phyloP scores from a whole-genome alignment of 768 basidiomycete species.

The Collybia nuda region DNA sequence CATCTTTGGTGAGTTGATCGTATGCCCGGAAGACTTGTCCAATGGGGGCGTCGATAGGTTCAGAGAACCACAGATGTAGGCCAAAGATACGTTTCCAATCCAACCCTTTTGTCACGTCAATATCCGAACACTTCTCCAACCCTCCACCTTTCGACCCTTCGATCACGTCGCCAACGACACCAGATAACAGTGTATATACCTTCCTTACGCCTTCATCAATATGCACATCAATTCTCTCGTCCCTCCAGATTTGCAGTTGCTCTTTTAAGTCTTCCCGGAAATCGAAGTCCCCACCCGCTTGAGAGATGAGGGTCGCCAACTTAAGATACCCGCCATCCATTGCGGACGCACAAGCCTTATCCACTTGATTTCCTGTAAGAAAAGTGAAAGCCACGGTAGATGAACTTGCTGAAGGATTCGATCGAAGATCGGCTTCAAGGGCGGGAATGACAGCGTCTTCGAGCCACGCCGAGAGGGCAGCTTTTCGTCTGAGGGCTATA shows the following conservation, averaged over 20 bases:
- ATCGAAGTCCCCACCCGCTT: slow-evolving; percentile 75
- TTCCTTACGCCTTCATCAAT: slow-evolving; percentile 69
- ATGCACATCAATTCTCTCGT: slow-evolving; percentile 70
- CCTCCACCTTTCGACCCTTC: slow-evolving; percentile 54
- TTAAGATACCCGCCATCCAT: slow-evolving; percentile 77
- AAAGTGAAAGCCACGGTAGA: slow-evolving; percentile 68
- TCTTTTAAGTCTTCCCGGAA: slow-evolving; percentile 71
- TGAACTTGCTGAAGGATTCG: slow-evolving; percentile 35
- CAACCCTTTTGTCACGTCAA: slow-evolving; percentile 67
- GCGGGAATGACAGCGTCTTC: slow-evolving; percentile 65
- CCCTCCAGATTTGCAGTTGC: slow-evolving; percentile 83
- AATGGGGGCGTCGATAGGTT: slow-evolving; percentile 69
- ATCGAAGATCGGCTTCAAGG: slow-evolving; percentile 68
- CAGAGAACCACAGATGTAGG: slow-evolving; percentile 85
- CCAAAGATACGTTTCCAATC: slow-evolving; percentile 97
- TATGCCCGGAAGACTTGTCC: slow-evolving; percentile 68
- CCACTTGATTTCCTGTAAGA: slow-evolving; percentile 87
- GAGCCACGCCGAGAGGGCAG: slow-evolving; percentile 84
- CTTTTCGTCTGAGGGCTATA: slow-evolving; percentile 66
- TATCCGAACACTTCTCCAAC: slow-evolving; percentile 48
- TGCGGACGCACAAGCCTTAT: slow-evolving; percentile 74
- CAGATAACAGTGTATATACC: slow-evolving; percentile 83
- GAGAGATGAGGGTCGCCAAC: slow-evolving; percentile 86
- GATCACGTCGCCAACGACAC: slow-evolving; percentile 58
- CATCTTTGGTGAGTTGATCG: slow-evolving; percentile 38